These are phyloP conservation scores for Hypoxylon sp. DNA, from an alignment of 2,329 filamentous ascomycete species.

Conservation along the genomic window DNA sequence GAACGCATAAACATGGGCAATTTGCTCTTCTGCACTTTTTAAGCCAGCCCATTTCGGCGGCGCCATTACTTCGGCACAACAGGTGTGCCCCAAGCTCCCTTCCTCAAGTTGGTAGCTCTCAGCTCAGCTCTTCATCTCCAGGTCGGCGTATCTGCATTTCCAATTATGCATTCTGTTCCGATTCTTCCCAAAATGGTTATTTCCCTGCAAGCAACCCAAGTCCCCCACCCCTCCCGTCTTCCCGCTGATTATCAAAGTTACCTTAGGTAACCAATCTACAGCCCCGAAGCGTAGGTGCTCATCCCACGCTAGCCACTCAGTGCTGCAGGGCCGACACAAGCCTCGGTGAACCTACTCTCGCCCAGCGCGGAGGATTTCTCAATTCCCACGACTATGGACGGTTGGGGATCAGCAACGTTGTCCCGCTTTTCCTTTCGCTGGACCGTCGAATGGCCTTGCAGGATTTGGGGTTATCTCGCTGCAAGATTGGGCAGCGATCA, in stretches of 20 bases:
- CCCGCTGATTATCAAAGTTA: slow-evolving; percentile 35
- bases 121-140: slow-evolving; percentile 31
- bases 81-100: slow-evolving; percentile 32
- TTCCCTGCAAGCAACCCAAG: slow-evolving; percentile 18
- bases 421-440: slow-evolving; percentile 26
- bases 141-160: slow-evolving; percentile 11
- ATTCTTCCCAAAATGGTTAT: slow-evolving; percentile 6
- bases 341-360: slow-evolving; percentile 22
- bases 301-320: slow-evolving; percentile 33
- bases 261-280: slow-evolving; percentile 28
- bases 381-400: slow-evolving; percentile 20
- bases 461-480: slow-evolving; percentile 15
- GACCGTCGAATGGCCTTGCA: slow-evolving; percentile 16
- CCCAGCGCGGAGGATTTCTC: slow-evolving; percentile 31
- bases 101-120: slow-evolving; percentile 25
- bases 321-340: slow-evolving; percentile 2
- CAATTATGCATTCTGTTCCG: slow-evolving; percentile 16
- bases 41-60: slow-evolving; percentile 37
- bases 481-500: slow-evolving; percentile 39
- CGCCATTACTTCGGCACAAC: slow-evolving; percentile 44
- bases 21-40: slow-evolving; percentile 44
- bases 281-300: slow-evolving; percentile 19
- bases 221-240: slow-evolving; percentile 17
- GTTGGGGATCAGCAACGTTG: slow-evolving; percentile 19
- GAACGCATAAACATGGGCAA: slow-evolving; percentile 50